These are phyloP conservation scores for Aspergillus taichungensis DNA, from an alignment of 495 filamentous ascomycete genomes.

Conservation along the genomic window DNA sequence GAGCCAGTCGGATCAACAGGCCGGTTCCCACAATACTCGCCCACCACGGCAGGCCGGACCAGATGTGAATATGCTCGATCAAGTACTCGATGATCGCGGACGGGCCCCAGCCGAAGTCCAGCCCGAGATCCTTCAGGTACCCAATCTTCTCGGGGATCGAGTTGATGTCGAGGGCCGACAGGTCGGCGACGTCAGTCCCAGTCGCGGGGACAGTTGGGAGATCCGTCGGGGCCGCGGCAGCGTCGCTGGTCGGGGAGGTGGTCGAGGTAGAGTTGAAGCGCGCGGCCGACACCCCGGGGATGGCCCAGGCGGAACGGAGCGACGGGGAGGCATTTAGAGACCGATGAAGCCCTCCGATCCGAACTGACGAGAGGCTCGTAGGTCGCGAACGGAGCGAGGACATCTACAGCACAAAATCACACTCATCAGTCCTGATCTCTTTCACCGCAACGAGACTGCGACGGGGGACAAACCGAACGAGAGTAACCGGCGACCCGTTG, in stretches of 20 bases:
- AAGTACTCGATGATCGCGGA: slow-evolving; percentile 59
- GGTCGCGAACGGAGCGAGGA: slow-evolving; percentile 28
- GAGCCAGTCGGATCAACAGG: slow-evolving; percentile 49
- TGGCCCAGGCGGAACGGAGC: slow-evolving; percentile 6
- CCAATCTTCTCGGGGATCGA: slow-evolving; percentile 65
- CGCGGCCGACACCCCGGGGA: slow-evolving; percentile 17
- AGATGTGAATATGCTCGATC: slow-evolving; percentile 76
- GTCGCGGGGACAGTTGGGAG: slow-evolving; percentile 4
- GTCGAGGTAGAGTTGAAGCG: slow-evolving; percentile 41
- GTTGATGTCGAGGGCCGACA: slow-evolving; percentile 30
- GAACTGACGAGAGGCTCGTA: slow-evolving; percentile 12
- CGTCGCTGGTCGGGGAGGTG: slow-evolving; percentile 13
- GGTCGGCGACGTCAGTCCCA: slow-evolving; percentile 17
- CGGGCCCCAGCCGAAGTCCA: slow-evolving; percentile 79
- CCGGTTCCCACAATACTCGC: slow-evolving; percentile 57
- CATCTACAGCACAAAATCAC: slow-evolving; percentile 24
- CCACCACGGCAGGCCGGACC: slow-evolving; percentile 71
- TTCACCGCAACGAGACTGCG: background rate
- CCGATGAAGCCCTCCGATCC: slow-evolving; percentile 16
- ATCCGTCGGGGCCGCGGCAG: slow-evolving; percentile 2
- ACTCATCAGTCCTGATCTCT: slow-evolving; percentile 1
- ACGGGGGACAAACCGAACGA: slow-evolving; percentile 28
- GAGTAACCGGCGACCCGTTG: slow-evolving; percentile 25
- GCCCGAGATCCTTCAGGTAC: slow-evolving; percentile 70
- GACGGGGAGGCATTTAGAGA: slow-evolving; percentile 19